A percentile compares a stretch with the other conserved stretches of the same genome.
Evolutionary conservation across 306 rosid species (phyloP).

Genomic region (Prunus mira): DNA sequence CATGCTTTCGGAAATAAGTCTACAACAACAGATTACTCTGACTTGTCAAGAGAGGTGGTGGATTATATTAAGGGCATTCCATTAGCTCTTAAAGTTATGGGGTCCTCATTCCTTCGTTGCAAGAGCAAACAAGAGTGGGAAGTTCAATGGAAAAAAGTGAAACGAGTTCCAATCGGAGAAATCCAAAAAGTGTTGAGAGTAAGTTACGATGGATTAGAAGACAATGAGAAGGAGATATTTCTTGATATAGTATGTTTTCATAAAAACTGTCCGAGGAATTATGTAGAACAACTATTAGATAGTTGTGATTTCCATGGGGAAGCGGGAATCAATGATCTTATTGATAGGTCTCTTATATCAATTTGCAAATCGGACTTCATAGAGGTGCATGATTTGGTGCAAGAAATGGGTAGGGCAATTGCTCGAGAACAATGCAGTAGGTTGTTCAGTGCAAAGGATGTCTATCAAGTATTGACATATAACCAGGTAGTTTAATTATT

Average conservation of each 20-base stretch:
- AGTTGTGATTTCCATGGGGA: not conserved
- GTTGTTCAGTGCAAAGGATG: not conserved
- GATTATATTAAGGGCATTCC: not conserved
- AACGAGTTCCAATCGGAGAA: no score
- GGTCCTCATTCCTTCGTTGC: not conserved
- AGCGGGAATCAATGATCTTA: constrained; percentile 26
- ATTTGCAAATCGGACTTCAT: not conserved
- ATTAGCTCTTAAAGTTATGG: not conserved
- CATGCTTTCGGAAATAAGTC: constrained; percentile 1
- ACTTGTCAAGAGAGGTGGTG: not conserved
- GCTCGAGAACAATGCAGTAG: constrained; percentile 16
- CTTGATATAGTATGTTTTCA: constrained; percentile 30
- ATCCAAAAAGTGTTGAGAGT: no score
- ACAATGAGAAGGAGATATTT: constrained; percentile 24
- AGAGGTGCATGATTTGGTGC: not conserved
- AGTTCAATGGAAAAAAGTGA: not conserved
- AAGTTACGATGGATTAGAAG: no score
- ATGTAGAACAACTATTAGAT: constrained; percentile 6
- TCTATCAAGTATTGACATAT: no score
- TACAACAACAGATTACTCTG: not conserved
- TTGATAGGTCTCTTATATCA: constrained; percentile 35
- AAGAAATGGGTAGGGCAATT: constrained; percentile 31
- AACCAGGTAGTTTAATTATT: not conserved
- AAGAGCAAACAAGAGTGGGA: not conserved
- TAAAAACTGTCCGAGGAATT: constrained; percentile 20